These are phyloP conservation scores for Pythium rhizo-oryzae DNA, from an alignment of 352 stramenopile species.

Conservation along the genomic window DNA sequence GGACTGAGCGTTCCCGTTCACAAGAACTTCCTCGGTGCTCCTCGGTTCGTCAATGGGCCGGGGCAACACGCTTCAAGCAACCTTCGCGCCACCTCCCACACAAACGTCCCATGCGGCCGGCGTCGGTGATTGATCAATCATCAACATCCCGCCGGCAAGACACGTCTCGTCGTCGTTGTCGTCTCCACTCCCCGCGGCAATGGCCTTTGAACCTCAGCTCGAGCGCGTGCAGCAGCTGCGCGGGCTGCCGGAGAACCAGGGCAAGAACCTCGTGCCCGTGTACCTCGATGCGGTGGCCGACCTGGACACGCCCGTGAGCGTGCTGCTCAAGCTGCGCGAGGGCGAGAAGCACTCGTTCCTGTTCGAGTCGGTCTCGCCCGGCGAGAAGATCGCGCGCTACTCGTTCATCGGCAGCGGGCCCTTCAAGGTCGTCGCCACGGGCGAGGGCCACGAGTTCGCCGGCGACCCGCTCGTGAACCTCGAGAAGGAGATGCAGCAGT, in stretches of 20 bases:
- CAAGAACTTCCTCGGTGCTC: constrained; percentile 16
- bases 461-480: constrained; percentile 79
- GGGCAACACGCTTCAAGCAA: constrained; percentile 16
- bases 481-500: constrained; percentile 81
- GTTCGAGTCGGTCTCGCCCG: constrained; percentile 82
- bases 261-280: constrained; percentile 87
- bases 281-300: constrained; percentile 86
- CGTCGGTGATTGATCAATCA: constrained; percentile 38
- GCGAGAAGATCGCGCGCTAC: constrained; percentile 88
- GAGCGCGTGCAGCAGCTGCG: constrained; percentile 69
- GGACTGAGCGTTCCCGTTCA: constrained; percentile 1
- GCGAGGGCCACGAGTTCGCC: constrained; percentile 53
- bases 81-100: constrained; percentile 29
- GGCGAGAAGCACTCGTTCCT: constrained; percentile 85
- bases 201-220: constrained; percentile 62
- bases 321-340: constrained; percentile 85
- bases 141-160: neutral
- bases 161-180: neutral
- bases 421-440: constrained; percentile 76
- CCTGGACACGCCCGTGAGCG: constrained; percentile 88
- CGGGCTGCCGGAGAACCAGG: constrained; percentile 49
- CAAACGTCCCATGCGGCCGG: neutral
- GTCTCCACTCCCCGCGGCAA: constrained; percentile 22
- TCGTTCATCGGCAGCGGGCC: constrained; percentile 89
- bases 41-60: neutral